phyloP scores from a whole-genome alignment of 257 asterid species.

The Solanum sitiens region DNA sequence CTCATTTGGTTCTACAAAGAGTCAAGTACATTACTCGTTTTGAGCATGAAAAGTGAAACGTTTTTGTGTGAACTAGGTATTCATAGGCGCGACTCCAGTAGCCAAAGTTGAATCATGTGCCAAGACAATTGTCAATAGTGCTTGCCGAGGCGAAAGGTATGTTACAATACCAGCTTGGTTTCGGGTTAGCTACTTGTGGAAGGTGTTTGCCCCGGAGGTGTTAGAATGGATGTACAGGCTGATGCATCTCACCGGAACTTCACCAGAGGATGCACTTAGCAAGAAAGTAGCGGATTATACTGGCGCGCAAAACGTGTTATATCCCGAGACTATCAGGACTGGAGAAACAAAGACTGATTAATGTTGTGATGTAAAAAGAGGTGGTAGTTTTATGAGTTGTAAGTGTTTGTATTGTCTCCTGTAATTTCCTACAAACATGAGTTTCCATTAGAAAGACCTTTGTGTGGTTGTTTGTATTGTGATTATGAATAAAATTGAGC shows the following conservation, averaged over 20 bases:
- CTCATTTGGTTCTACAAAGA: neutral
- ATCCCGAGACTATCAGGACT: slow-evolving; percentile 14
- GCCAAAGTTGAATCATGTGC: slow-evolving; percentile 10
- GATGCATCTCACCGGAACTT: neutral
- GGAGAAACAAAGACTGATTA: slow-evolving; percentile 6
- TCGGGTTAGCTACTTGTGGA: slow-evolving; percentile 18
- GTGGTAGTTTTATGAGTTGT: neutral
- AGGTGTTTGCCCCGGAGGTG: slow-evolving; percentile 17
- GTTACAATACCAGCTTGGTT: slow-evolving; percentile 30
- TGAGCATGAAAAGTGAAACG: neutral
- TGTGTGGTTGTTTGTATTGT: neutral
- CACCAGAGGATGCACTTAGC: slow-evolving; percentile 5
- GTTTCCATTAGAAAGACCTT: neutral
- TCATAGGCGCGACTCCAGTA: slow-evolving; percentile 10
- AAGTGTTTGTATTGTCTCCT: neutral
- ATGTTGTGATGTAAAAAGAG: neutral
- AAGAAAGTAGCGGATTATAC: slow-evolving; percentile 19
- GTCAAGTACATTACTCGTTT: neutral
- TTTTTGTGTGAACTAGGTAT: slow-evolving; percentile 3
- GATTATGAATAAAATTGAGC: neutral
- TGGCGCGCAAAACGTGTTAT: slow-evolving; percentile 5
- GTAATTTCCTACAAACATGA: neutral
- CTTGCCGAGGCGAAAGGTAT: slow-evolving; percentile 20
- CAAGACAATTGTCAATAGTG: slow-evolving; percentile 14
- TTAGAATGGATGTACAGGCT: slow-evolving; percentile 11